Evolutionary conservation across 257 asterid species (phyloP), one percentile per base, ranked within the genome.

Genomic region (Perilla frutescens): DNA sequence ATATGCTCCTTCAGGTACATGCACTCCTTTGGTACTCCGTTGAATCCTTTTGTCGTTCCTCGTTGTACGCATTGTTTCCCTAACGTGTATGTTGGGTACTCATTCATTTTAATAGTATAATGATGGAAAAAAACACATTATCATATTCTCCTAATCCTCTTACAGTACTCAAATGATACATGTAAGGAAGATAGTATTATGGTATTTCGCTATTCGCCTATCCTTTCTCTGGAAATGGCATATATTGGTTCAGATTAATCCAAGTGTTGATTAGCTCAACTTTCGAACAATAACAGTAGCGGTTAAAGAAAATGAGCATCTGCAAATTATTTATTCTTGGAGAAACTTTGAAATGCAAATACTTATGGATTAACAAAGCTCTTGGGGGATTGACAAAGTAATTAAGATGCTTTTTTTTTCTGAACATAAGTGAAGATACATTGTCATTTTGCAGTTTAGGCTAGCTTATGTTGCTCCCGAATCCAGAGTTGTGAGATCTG

Each of bases 1-100:
- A 91, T 80, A 89, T 91, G 47, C 83, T 93, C 73, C 97, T 93
- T 81, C 98, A 93, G 98, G 98, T 91, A 79, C 74, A 60, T 60
- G 10, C 71, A 44, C 62, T 70, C 71, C 29, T 56, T 48, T 40
- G 12, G 40, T 43, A 41, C 49, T 71, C 43, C 50, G 13, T 32
- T 12, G 45, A 49, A 26, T 47, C 34, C 68, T 74, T 77, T 44
- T 26, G 7, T 15, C 3, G 8, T 64, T 34, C 41, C 49, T 67
- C n/a, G 31, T 66, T 55, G 29, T 50, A 61, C 36, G 43, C 73
- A 55, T 70, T 29, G 50, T 65, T 44, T n/a, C 8, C 41, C 43
- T 15, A 12, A 12, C 15, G 14, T 58, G 40, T 62, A 5, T 8
- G 68, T 15, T 66, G 34, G 47, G 26, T 36, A 51, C 58, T 51